These are phyloP conservation scores for Pythium sukuiense DNA, from an alignment of 352 stramenopile genomes.

Conservation along the genomic window DNA sequence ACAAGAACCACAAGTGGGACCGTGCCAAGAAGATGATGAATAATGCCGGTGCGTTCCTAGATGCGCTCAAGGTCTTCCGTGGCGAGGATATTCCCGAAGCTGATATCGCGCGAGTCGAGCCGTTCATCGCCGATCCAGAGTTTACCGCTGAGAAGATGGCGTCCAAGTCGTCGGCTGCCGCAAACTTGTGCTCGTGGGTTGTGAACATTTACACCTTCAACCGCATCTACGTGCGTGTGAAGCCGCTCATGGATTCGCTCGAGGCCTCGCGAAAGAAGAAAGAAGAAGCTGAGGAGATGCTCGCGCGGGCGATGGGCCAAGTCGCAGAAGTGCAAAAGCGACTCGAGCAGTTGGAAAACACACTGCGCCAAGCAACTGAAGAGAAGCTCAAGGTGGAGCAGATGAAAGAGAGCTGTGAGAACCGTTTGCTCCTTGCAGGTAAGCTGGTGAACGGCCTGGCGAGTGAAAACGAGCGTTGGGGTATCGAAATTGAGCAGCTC, in stretches of 20 bases:
- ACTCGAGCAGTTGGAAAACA: slow-evolving; percentile 92
- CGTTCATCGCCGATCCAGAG: slow-evolving; percentile 91
- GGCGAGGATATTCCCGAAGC: slow-evolving; percentile 96
- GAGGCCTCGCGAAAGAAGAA: slow-evolving; percentile 94
- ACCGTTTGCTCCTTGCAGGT: slow-evolving; percentile 91
- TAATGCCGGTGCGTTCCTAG: slow-evolving; percentile 95
- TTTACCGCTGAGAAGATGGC: slow-evolving; percentile 97
- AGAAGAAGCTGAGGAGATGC: slow-evolving; percentile 90
- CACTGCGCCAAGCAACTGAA: slow-evolving; percentile 91
- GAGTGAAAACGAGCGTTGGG: slow-evolving; percentile 97
- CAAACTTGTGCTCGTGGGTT: slow-evolving; percentile 97
- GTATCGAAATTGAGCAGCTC: slow-evolving; percentile 95
- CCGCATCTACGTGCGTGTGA: slow-evolving; percentile 98
- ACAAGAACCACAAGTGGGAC: slow-evolving; percentile 99
- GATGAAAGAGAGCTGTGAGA: slow-evolving; percentile 93
- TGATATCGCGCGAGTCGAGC: slow-evolving; percentile 91
- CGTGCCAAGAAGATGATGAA: slow-evolving; percentile 99
- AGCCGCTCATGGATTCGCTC: slow-evolving; percentile 97
- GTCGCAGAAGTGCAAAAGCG: slow-evolving; percentile 94
- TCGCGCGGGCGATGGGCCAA: slow-evolving; percentile 90
- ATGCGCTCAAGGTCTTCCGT: slow-evolving; percentile 90
- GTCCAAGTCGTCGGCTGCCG: slow-evolving; percentile 95
- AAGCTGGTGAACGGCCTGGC: slow-evolving; percentile 95
- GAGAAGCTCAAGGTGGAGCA: slow-evolving; percentile 97
- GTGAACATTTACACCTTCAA: slow-evolving; percentile 99